Evolutionary conservation across 495 filamentous ascomycete species (phyloP), one percentile per base, ranked within the genome.

Genomic region (Penicillium samsonianum): DNA sequence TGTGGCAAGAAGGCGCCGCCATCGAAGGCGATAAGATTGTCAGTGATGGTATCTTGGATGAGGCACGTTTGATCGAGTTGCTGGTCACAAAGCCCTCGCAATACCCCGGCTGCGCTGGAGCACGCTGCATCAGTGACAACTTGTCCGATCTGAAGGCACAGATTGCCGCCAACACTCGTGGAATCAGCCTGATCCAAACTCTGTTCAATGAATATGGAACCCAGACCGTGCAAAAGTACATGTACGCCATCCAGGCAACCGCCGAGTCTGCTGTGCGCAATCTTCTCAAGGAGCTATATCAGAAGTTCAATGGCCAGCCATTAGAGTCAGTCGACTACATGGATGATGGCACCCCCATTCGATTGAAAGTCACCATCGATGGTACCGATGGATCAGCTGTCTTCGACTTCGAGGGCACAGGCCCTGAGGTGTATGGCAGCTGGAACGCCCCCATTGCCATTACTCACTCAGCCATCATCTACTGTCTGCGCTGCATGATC

Each of bases 61-160:
- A 98, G 68, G 77, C 90, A 59, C 83, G 92, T 3, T 90, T 97
- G 51, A 87, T 84, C 10, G 86, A 97, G 58, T 78, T 97, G 4
- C 80, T 98, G 19, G 87, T 91, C 57, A 78, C 86, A 5, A 89
- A 96, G 62, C 94, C 94, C 0, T 90, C 91, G 1, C 78, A 90
- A 57, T 90, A 92, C 64, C 86, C 90, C 2, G 94, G 90, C 10
- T 97, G 94, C 73, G 87, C 86, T 53, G 94, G 94, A 6, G 95
- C 94, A 4, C 76, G 94, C 33, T 96, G 93, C 68, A 78, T 98
- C 9, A 89, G 86, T 10, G 94, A 98, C 68, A 98, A 98, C 67
- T 77, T 98, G 65, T 96, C 95, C 52, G 94, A 98, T 70, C 83
- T 98, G 28, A 94, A 96, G 71, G 94, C 94, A 0, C 95, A 98